Evolutionary conservation across 2,329 filamentous ascomycete genomes (phyloP), one percentile per base, ranked within the genome.

Genomic region (Alternaria dauci): DNA sequence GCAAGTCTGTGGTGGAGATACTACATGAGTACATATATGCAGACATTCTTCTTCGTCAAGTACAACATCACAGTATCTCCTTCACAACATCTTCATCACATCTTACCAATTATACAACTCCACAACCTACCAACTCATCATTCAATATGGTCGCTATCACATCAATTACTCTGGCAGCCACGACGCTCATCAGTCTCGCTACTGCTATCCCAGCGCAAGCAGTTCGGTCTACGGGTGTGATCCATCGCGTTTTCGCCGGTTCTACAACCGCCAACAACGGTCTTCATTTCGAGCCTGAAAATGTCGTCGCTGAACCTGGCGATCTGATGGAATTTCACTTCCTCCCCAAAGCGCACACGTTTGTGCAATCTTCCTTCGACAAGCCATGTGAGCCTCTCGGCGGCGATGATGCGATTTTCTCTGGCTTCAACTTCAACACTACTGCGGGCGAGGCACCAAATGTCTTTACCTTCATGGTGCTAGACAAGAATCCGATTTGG

Each of bases 361-460:
- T 93, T 59, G 89, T 88, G 5, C 90, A 93, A 82, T 91, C 90
- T 47, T 87, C 83, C 70, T 94, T 93, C 73, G 87, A 89, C 70
- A 79, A 83, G 61, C 90, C 90, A 7, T 93, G 91, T 81, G 77
- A 83, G 47, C 89, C 90, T 52, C 84, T 90, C 67, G 62, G 67
- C 80, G 79, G 51, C 36, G 78, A 78, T 63, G 83, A 83, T 69
- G 71, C 81, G 62, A 81, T 93, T 79, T 89, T 86, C 68, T 81
- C 80, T 6, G 89, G 89, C 63, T 90, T 87, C 81, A 84, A 87
- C 78, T 86, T 87, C 65, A 87, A 87, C 32, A 82, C 70, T 14
- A 39, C 43, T 2, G 46, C 53, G 4, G 68, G 70, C 44, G 71
- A 75, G 53, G 63, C 72, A 1, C 46, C 51, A 2, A 70, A 56